Evolutionary conservation across 352 stramenopile species (phyloP).

Genomic region (Phytophthora sp.): DNA sequence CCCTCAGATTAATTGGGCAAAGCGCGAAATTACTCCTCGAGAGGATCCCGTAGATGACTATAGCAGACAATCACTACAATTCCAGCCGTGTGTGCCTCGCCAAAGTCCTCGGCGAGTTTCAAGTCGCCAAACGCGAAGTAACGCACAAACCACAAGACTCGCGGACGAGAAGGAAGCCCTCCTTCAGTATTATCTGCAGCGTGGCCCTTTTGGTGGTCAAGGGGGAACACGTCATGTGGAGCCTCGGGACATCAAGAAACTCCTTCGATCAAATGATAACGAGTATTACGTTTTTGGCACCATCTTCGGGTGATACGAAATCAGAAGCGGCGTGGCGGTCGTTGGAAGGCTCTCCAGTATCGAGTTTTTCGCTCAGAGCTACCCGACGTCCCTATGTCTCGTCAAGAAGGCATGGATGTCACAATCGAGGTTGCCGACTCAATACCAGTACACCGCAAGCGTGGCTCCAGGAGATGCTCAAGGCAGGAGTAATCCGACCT

Average conservation of each 20-base stretch:
- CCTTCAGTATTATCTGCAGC: constrained; percentile 8
- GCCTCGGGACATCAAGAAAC: constrained; percentile 1
- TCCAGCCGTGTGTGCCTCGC: background rate
- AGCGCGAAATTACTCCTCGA: background rate
- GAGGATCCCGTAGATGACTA: background rate
- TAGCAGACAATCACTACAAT: background rate
- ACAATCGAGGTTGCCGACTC: background rate
- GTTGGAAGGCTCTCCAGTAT: background rate
- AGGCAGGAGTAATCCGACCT: constrained; percentile 2
- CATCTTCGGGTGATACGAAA: background rate
- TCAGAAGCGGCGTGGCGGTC: background rate
- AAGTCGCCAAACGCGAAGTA: background rate
- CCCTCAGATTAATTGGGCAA: constrained; percentile 8
- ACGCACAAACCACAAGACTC: background rate
- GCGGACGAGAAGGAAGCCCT: background rate
- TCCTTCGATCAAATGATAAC: background rate
- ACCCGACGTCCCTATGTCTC: background rate
- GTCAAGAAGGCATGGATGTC: background rate
- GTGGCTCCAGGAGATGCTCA: constrained; percentile 9
- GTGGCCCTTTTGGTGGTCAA: background rate
- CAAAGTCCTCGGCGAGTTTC: constrained; percentile 4
- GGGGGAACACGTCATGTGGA: background rate
- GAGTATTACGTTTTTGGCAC: constrained; percentile 8
- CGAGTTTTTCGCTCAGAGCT: constrained; percentile 10
- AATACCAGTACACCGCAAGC: background rate